Evolutionary conservation across 2,329 filamentous ascomycete species (phyloP).

Genomic region (Plenodomus tracheiphilus): DNA sequence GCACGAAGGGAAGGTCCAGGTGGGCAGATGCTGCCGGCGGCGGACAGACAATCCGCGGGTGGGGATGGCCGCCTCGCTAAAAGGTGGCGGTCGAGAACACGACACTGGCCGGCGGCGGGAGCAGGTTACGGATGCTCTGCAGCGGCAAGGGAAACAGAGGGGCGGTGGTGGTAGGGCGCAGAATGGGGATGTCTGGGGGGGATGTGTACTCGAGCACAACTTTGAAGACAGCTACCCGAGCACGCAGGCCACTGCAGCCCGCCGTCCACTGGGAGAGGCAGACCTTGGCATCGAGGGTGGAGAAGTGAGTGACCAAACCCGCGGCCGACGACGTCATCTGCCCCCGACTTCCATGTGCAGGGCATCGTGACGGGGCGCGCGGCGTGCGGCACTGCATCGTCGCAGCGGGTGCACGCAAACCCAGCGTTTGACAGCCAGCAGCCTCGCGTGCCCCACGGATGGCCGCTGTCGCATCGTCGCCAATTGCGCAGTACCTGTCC

Average conservation of each 20-base stretch:
- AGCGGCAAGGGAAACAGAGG: not conserved
- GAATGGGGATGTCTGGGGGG: no score
- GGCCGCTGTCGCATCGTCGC: not conserved
- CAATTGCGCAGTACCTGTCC: not conserved
- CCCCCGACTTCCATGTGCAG: not conserved
- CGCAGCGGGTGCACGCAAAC: not conserved
- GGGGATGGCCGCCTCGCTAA: conserved; percentile 38
- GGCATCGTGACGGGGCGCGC: no score
- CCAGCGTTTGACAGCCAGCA: not conserved
- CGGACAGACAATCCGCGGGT: conserved; percentile 5
- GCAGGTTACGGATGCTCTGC: conserved; percentile 2
- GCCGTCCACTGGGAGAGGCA: not conserved
- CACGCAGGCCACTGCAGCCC: no score
- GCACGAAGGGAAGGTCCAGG: conserved; percentile 16
- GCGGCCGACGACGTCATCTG: conserved; percentile 19
- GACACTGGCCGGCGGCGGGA: conserved; percentile 18
- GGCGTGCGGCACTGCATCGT: no score
- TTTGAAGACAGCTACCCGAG: no score
- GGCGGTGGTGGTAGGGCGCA: no score
- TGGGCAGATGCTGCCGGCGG: conserved; percentile 14
- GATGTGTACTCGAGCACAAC: no score
- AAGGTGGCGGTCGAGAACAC: conserved; percentile 35
- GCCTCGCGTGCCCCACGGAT: not conserved
- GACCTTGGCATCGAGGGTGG: not conserved
- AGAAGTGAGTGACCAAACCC: conserved; percentile 1